Base-by-base conservation (phyloP, 108 stramenopile genomes). In the Cyclotella sp. region DNA sequence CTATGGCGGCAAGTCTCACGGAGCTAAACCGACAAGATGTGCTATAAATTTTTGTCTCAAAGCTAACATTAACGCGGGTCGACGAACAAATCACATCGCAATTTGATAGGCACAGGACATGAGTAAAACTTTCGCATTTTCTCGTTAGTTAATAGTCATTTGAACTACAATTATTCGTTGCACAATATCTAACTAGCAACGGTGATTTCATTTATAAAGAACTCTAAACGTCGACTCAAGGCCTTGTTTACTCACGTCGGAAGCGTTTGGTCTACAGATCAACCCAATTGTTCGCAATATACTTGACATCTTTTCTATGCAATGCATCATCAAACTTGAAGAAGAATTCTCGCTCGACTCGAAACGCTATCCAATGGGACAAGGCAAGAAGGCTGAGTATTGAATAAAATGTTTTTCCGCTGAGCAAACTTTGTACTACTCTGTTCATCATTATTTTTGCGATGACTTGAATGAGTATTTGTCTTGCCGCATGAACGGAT, bases 231-330 rank as follows among this genome's bases (percentile, higher is more conserved):
- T n/a, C n/a, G n/a, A n/a, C n/a, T n/a, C n/a, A n/a, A n/a, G n/a
- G 34, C 34, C 34, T 7, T 49, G 15, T 49, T 9, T 9, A 49
- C 47, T 7, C 3, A 49, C 9, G 9, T 49, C 47, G 47, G 6
- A 49, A 49, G n/a, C 3, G n/a, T 7, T 16, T 16, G 18, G 18
- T 49, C 9, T 70, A 75, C 18, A 67, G 44, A 63, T 78, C 77
- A 13, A 46, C 30, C 77, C 77, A 78, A 63, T 71, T 71, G 7
- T 70, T 71, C 10, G 77, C 28, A 65, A 78, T 78, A 28, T 43
- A 58, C 30, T 65, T 72, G 45, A 78, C 42, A 46, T 78, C 77
- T 41, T 78, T 71, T 19, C 55, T 46, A 43, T 71, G 77, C 16
- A 55, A 21, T 5, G 59, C 30, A 52, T 70, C 69, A 29, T 63